A percentile compares a stretch with the other conserved stretches of the same genome.
These are phyloP conservation scores for Sporothrix curviconia DNA, from an alignment of 2,329 filamentous ascomycete genomes.

Conservation along the genomic window DNA sequence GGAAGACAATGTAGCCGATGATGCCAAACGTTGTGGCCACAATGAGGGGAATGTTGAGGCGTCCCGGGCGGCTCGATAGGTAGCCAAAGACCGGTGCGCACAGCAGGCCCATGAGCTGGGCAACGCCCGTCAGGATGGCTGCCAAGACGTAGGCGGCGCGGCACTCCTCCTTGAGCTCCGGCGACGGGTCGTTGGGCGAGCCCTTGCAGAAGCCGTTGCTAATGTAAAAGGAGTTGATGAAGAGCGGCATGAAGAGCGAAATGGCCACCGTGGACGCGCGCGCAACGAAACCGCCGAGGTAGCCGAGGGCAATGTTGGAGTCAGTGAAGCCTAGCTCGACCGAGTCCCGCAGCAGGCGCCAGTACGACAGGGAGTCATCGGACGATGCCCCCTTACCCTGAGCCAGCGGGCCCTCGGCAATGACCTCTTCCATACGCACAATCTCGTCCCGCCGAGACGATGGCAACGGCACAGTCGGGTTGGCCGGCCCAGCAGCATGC, in stretches of 20 bases:
- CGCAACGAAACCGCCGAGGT: constrained; percentile 90
- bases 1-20: constrained; percentile 70
- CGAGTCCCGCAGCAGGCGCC: constrained; percentile 54
- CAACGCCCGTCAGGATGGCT: constrained; percentile 79
- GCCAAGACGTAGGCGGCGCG: constrained; percentile 81
- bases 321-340: constrained; percentile 67
- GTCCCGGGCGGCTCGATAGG: constrained; percentile 51
- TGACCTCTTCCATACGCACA: constrained; percentile 12
- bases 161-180: constrained; percentile 79
- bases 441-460: constrained; percentile 1
- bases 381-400: background rate
- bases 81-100: constrained; percentile 85
- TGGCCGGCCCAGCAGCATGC: constrained; percentile 44
- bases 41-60: constrained; percentile 65
- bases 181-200: constrained; percentile 55
- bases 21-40: constrained; percentile 67
- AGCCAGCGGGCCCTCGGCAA: constrained; percentile 1
- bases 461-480: constrained; percentile 3
- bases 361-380: constrained; percentile 41
- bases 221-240: constrained; percentile 86
- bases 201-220: constrained; percentile 70
- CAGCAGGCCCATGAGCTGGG: constrained; percentile 78
- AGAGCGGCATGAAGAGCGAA: constrained; percentile 88
- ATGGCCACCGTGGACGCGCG: constrained; percentile 92
- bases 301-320: constrained; percentile 74